Evolutionary conservation across 768 basidiomycete genomes (phyloP).

Genomic region (Gyrodon lividus): DNA sequence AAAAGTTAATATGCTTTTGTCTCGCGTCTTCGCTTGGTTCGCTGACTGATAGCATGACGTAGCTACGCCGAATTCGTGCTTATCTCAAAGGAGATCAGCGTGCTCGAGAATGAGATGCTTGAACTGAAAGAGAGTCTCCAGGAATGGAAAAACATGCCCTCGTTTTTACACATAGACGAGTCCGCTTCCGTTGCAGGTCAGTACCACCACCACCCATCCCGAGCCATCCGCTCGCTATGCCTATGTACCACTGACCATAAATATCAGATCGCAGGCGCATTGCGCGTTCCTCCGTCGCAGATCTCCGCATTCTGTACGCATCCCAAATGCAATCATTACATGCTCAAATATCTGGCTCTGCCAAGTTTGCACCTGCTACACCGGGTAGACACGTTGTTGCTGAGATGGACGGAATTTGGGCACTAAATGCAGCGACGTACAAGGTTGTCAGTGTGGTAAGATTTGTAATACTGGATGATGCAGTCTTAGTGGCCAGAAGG

Average conservation of each 20-base stretch:
- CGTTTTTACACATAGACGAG: constrained; percentile 86
- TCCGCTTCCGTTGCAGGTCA: constrained; percentile 60
- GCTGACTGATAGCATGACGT: constrained; percentile 14
- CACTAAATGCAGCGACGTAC: constrained; percentile 93
- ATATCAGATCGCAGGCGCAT: constrained; percentile 52
- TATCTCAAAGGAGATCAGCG: constrained; percentile 95
- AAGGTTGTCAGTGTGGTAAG: constrained; percentile 84
- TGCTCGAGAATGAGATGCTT: constrained; percentile 95
- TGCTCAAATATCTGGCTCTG: constrained; percentile 87
- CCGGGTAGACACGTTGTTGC: constrained; percentile 89
- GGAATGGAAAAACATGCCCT: constrained; percentile 96
- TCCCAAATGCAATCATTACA: constrained; percentile 93
- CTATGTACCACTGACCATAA: constrained; percentile 3
- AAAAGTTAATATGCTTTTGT: constrained; percentile 58
- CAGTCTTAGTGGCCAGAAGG: constrained; percentile 82
- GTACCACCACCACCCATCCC: constrained; percentile 29
- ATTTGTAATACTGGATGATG: constrained; percentile 89
- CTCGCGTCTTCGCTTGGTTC: not conserved
- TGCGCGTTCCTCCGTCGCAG: constrained; percentile 90
- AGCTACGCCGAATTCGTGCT: constrained; percentile 97
- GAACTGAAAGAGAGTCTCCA: constrained; percentile 92
- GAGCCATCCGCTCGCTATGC: constrained; percentile 30
- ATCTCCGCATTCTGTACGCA: constrained; percentile 90
- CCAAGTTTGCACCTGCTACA: constrained; percentile 90
- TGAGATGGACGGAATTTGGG: constrained; percentile 79